phyloP scores from a whole-genome alignment of 805 yeast species.

The Kodamaea sagamina region DNA sequence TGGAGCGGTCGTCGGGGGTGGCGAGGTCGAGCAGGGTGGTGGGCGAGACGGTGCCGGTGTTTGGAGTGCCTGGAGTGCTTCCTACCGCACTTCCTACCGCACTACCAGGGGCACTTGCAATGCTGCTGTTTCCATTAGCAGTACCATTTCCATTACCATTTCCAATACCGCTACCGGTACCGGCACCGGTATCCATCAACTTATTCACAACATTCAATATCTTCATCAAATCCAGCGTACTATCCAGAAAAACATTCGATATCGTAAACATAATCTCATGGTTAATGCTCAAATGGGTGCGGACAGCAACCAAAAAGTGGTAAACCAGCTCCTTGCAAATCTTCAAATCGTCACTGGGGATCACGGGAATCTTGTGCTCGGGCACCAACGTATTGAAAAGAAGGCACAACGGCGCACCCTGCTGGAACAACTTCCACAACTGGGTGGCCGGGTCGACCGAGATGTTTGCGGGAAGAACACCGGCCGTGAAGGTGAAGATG shows the following conservation, averaged over 20 bases:
- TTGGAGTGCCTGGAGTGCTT: neutral
- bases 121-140: neutral
- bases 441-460: conserved; percentile 92
- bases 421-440: conserved; percentile 82
- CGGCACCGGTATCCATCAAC: conserved; percentile 38
- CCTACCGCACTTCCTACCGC: conserved; percentile 11
- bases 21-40: conserved; percentile 17
- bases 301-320: conserved; percentile 85
- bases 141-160: no score
- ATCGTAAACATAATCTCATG: conserved; percentile 88
- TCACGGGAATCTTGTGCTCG: conserved; percentile 56
- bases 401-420: conserved; percentile 89
- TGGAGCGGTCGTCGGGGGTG: conserved; percentile 61
- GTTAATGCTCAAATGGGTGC: conserved; percentile 66
- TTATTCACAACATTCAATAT: conserved; percentile 72
- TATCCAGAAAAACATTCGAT: conserved; percentile 83
- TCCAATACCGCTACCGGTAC: neutral
- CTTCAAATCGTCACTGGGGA: conserved; percentile 77
- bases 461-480: conserved; percentile 70
- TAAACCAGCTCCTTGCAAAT: conserved; percentile 87
- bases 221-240: conserved; percentile 72
- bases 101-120: neutral
- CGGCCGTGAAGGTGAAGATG: conserved; percentile 68
- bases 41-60: neutral
- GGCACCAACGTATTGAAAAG: conserved; percentile 69